phyloP scores from a whole-genome alignment of 1,139 yeast species.

The Debaryomyces subglobosus region DNA sequence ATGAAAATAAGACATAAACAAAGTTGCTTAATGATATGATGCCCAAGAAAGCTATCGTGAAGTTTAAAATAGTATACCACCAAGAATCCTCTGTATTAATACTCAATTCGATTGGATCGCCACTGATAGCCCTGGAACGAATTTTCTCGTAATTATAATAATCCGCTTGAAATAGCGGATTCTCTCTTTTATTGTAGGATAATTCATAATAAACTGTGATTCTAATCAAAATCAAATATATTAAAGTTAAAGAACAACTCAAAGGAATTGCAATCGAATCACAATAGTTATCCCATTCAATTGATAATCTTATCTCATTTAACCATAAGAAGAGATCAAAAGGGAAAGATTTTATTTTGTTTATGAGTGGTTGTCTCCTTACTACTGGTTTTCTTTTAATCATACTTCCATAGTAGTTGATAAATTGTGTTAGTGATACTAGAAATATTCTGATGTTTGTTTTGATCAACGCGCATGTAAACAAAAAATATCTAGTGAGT shows the following conservation, averaged over 20 bases:
- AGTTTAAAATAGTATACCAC: constrained; percentile 4
- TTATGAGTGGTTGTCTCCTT: constrained; percentile 37
- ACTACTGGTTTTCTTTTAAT: constrained; percentile 12
- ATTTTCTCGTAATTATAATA: constrained; percentile 37
- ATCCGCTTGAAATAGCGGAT: constrained; percentile 32
- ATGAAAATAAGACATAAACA: constrained; percentile 31
- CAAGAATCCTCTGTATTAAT: constrained; percentile 1
- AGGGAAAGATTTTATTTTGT: constrained; percentile 53
- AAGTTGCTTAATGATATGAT: constrained; percentile 32
- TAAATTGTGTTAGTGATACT: neutral
- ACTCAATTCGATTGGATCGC: constrained; percentile 7
- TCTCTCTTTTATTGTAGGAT: constrained; percentile 22
- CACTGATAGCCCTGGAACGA: constrained; percentile 20
- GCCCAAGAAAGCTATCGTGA: constrained; percentile 15
- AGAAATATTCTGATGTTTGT: neutral
- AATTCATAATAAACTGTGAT: constrained; percentile 26
- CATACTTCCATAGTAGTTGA: constrained; percentile 1
- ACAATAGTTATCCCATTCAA: constrained; percentile 68
- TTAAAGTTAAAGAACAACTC: constrained; percentile 38
- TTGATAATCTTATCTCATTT: constrained; percentile 55
- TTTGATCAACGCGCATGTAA: constrained; percentile 7
- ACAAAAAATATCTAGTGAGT: constrained; percentile 6
- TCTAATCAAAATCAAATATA: constrained; percentile 24
- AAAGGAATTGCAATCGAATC: constrained; percentile 47
- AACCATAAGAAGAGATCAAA: constrained; percentile 55